A percentile compares a stretch with the other conserved stretches of the same genome.
phyloP scores from a whole-genome alignment of 2,329 filamentous ascomycete species.

The Ophiocordyceps sinensis region DNA sequence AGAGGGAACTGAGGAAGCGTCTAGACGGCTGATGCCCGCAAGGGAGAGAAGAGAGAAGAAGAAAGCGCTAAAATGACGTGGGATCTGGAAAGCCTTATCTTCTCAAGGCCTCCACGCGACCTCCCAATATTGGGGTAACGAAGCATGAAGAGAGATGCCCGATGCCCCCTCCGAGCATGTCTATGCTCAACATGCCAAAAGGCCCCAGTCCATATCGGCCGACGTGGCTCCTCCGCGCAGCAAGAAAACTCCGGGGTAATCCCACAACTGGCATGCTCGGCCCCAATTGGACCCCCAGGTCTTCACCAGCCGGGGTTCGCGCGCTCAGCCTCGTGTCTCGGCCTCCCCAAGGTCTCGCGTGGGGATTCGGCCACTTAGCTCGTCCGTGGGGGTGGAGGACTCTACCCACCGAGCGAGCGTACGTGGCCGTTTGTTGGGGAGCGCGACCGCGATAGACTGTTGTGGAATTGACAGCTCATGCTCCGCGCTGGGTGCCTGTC shows the following conservation, averaged over 20 bases:
- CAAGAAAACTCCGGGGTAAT: neutral
- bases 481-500: too few species aligned
- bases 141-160: too few species aligned
- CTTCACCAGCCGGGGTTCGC: neutral
- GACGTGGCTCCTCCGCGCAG: constrained; percentile 9
- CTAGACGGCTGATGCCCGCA: constrained; percentile 10
- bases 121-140: too few species aligned
- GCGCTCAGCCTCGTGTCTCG: neutral
- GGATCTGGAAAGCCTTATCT: too few species aligned
- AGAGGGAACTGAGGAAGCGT: constrained; percentile 40
- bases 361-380: neutral
- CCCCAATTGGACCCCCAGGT: neutral
- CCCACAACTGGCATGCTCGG: neutral
- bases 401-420: too few species aligned
- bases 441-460: too few species aligned
- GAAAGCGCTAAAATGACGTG: neutral
- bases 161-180: too few species aligned
- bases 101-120: too few species aligned
- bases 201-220: neutral
- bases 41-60: too few species aligned
- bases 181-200: too few species aligned
- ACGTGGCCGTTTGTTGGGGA: too few species aligned
- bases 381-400: neutral
- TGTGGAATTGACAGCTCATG: too few species aligned
- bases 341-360: neutral